These are phyloP conservation scores for Puccinia coronata DNA, from an alignment of 1,284 basidiomycete species.

Conservation along the genomic window DNA sequence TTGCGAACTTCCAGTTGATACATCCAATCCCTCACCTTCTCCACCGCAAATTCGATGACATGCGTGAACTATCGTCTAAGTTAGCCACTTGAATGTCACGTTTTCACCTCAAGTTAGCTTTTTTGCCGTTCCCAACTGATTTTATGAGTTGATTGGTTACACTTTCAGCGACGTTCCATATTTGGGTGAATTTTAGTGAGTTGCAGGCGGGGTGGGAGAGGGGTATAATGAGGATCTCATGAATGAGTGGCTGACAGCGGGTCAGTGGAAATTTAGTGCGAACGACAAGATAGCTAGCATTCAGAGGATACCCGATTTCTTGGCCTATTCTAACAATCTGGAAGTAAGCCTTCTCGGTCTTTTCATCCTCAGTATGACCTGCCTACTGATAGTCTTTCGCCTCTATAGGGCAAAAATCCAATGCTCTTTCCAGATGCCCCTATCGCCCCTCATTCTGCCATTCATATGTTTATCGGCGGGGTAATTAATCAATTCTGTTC, in stretches of 20 bases:
- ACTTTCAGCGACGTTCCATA: conserved; percentile 17
- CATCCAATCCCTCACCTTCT: conserved; percentile 32
- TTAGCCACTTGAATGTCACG: neutral
- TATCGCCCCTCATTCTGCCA: conserved; percentile 31
- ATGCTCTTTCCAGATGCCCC: conserved; percentile 26
- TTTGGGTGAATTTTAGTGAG: conserved; percentile 35
- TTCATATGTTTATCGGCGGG: conserved; percentile 37
- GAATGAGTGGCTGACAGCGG: neutral
- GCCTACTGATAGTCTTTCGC: neutral
- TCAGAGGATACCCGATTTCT: conserved; percentile 10
- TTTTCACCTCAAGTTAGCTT: neutral
- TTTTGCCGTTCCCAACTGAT: neutral
- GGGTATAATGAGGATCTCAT: too few relatives aligned
- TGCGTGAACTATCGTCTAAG: neutral
- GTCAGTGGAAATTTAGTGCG: conserved; percentile 8
- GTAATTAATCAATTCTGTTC: neutral
- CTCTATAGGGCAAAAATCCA: conserved; percentile 30
- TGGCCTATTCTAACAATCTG: conserved; percentile 16
- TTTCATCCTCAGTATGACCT: neutral
- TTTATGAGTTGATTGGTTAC: neutral
- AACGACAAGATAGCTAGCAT: neutral
- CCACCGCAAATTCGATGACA: conserved; percentile 23
- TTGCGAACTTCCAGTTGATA: conserved; percentile 29
- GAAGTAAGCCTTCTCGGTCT: neutral
- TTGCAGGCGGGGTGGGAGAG: neutral